phyloP scores from a whole-genome alignment of 1,139 yeast genomes.

The Geotrichum europaeum region DNA sequence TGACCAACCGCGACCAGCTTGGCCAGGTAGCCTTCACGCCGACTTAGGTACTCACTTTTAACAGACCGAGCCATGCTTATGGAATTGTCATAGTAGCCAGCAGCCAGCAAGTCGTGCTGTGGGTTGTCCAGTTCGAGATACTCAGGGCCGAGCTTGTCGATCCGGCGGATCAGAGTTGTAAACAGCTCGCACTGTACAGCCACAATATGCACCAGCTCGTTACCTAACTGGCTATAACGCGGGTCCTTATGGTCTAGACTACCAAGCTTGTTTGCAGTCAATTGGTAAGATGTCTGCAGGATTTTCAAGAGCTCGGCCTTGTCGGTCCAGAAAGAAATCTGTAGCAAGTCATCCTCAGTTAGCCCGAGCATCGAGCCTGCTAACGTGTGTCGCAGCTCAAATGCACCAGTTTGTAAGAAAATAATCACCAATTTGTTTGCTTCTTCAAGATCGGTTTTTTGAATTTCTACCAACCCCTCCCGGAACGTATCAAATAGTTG shows the following conservation, averaged over 20 bases:
- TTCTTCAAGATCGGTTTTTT: slow-evolving; percentile 16
- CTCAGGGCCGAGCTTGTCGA: slow-evolving; percentile 10
- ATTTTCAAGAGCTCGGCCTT: slow-evolving; percentile 25
- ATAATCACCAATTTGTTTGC: slow-evolving; percentile 28
- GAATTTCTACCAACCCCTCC: slow-evolving; percentile 19
- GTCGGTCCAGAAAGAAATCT: slow-evolving; percentile 33
- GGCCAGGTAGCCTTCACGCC: slow-evolving; percentile 48
- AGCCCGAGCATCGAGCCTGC: slow-evolving; percentile 22
- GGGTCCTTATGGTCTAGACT: slow-evolving; percentile 15
- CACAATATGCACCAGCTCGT: slow-evolving; percentile 30
- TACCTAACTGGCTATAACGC: slow-evolving; percentile 18
- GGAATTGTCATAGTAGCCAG: neutral
- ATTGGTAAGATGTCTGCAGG: slow-evolving; percentile 25
- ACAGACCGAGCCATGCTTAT: slow-evolving; percentile 2
- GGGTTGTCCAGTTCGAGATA: neutral
- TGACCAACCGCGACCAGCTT: slow-evolving; percentile 46
- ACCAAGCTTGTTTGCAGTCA: slow-evolving; percentile 20
- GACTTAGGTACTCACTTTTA: neutral
- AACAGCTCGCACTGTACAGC: slow-evolving; percentile 30
- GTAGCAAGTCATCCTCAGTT: slow-evolving; percentile 18
- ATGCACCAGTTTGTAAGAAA: slow-evolving; percentile 29
- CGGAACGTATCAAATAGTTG: slow-evolving; percentile 13
- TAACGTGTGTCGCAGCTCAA: slow-evolving; percentile 23
- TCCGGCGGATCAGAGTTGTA: slow-evolving; percentile 29
- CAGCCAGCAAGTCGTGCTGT: neutral